Evolutionary conservation across 352 stramenopile species (phyloP), one percentile per base, ranked within the genome.

Genomic region (Phytophthora vignae): DNA sequence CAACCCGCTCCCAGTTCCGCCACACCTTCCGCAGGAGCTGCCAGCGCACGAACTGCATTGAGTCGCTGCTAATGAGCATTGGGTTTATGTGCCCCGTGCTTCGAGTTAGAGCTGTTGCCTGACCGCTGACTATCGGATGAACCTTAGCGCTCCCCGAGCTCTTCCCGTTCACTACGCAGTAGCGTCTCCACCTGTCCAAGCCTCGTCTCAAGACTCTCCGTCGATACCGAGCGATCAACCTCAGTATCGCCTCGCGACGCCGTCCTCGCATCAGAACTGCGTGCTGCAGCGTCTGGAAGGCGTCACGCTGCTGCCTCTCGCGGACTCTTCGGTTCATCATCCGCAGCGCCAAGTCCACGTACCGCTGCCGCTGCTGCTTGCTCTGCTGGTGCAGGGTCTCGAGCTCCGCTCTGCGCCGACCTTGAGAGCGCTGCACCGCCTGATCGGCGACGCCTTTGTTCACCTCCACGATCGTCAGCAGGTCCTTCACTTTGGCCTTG

Each of bases 391-490:
- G 44, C 38, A 86, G 56, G 11, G 55, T 53, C 21, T 82, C 38
- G n/a, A 72, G 57, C 59, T 87, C 76, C 11, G 55, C 59, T 62
- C 76, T 80, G 27, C 84, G 58, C 36, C 77, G 77, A 1, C 12
- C 73, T 64, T 83, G 78, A 33, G 66, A 81, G 25, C 76, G 82
- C 71, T 82, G 76, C 29, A 87, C 42, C 5, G 73, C 80, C 44
- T 74, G 71, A 64, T 88, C 72, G 1, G 82, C 78, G 5, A 85
- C 80, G 29, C 63, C 76, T 60, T 87, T 88, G 65, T 91, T 91
- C 71, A 91, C 73, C 65, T 87, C 78, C 55, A 91, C 72, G 78
- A 91, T 90, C 44, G 80, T 87, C 64, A 91, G 71, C 58, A 91
- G 63, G 55, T 91, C 84, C 54, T 87, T 88, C 31, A 89, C 72